Evolutionary conservation across 306 rosid genomes (phyloP), one percentile per base, ranked within the genome.

Genomic region (Lithocarpus polystachyus): DNA sequence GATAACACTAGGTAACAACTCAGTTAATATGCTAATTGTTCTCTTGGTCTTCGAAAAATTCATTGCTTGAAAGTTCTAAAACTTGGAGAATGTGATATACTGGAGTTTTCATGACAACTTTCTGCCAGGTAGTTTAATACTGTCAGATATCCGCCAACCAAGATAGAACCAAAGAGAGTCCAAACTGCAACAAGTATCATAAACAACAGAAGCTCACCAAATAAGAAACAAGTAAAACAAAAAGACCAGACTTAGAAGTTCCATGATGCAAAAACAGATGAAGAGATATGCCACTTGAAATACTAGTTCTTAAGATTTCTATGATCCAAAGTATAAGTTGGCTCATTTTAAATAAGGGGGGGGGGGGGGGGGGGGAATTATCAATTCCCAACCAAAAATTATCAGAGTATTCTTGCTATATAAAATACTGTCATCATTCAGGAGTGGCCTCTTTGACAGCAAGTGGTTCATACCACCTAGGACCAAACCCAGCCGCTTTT

Each of bases 401-500:
- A 33, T 33, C 15, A 9, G 52, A 67, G 19, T 33, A 18, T 8
- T 67, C 22, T 67, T 18, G 12, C 51, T 1, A 18, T 18, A 33
- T 67, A 18, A 6, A 67, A 35, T 2, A 64, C 6, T 17, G 23
- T 71, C 11, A 26, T 65, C 64, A 79, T 19, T 71, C 53, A 33
- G 79, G 43, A 72, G 82, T 72, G 56, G 43, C 59, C 70, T 85
- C 90, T 86, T 92, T 90, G 81, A 82, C 78, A 79, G 96, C 91
- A 78, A 94, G 97, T 2, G 93, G 96, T 89, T 92, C 90, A 80
- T 94, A 94, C 98, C 97, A 94, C 23, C 79, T 83, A 11, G 92
- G 94, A 33, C 94, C 97, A 82, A 92, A 94, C 72, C 96, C 96
- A 53, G 97, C 97, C 40, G 92, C 91, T 85, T 87, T 89, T 76